Base-by-base conservation (phyloP, 352 stramenopile genomes). In the Pythium rishiriense region DNA sequence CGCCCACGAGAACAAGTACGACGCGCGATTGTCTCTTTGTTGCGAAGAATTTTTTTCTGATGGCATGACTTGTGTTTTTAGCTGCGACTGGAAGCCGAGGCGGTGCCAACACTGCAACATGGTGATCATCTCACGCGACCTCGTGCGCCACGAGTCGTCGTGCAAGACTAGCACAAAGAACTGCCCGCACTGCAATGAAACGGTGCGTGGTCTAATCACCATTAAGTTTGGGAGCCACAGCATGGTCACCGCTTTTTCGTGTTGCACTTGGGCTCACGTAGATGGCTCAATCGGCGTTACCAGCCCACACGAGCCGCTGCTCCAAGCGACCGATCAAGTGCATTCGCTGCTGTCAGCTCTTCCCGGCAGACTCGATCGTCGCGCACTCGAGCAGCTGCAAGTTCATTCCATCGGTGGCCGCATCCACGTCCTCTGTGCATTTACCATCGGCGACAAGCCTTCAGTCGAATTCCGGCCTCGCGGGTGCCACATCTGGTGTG, bases 51-150 rank as follows among this genome's bases (percentile, higher is more conserved):
- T 22, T 37, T 29, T 41, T 14, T 35, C 0, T 26, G 37, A 48
- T n/a, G 64, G 9, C 52, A 7, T 47, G n/a, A n/a, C n/a, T 5
- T 63, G 11, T 39, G 7, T 48, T 46, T 21, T 41, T 54, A 91
- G 81, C 22, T 93, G 85, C 26, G 81, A 93, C 62, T 91, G 82
- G 85, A 86, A 87, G 47, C 85, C 85, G 0, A 86, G 82, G 64
- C 79, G 81, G 21, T 93, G 85, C 46, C 83, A 91, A 46, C 79
- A 90, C 56, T 93, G 82, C 68, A 91, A 90, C 58, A 91, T 91
- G 85, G 83, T 91, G 22, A 85, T 93, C 50, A 91, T 91, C 58
- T 75, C 78, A 17, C 74, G 81, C 5, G 83, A 91, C 47, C 59
- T 91, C 10, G 37, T 51, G 1, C 79, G 82, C 1, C 85, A 93